Base-by-base conservation (phyloP, 1,284 basidiomycete species). In the Fomitopsis palustris region DNA sequence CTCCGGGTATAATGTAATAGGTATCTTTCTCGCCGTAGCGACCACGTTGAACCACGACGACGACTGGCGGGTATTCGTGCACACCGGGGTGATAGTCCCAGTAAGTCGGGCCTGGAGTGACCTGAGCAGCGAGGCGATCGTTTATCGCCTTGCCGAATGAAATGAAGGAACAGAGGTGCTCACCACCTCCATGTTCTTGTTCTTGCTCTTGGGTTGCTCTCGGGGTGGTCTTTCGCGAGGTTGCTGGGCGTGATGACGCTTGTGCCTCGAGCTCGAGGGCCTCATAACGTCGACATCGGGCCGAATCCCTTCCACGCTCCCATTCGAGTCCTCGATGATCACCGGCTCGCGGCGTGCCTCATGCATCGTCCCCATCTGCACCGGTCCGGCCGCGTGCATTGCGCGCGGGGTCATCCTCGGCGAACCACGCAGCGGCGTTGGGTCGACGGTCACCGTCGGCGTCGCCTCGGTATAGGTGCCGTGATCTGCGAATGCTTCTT, bases 1-100 rank as follows among this genome's bases (percentile, higher is more conserved):
- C 87, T 16, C 78, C 78, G 33, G 87, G 86, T 52, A 88, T 78
- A 64, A 88, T 81, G 65, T 87, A 90, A 68, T 83, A 83, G 61
- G 81, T 81, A 41, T 72, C 68, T 55, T 72, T 69, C 61, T 70
- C 67, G 23, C 69, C 69, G 55, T 70, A 60, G 42, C 67, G 63
- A 8, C 72, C 73, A 38, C 64, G 64, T 57, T 67, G 63, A 17
- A 70, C 64, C n/a, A 69, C 66, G 61, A 61, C 70, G 59, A 64
- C 74, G 9, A 69, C 70, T 1, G 76, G 64, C 21, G 69, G 69
- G 54, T 71, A 70, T 27, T 69, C 66, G 1, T 68, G 63, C 19
- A 58, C 56, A 9, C 62, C 59, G 8, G 61, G 55, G 19, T 61
- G 63, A 58, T 63, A 58, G 25, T 64, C 62, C 57, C 56, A 57